Percentiles rank a stretch among this genome's conserved stretches.
These are phyloP conservation scores for Allium fistulosum DNA, from an alignment of 106 monocot species.

Conservation along the genomic window DNA sequence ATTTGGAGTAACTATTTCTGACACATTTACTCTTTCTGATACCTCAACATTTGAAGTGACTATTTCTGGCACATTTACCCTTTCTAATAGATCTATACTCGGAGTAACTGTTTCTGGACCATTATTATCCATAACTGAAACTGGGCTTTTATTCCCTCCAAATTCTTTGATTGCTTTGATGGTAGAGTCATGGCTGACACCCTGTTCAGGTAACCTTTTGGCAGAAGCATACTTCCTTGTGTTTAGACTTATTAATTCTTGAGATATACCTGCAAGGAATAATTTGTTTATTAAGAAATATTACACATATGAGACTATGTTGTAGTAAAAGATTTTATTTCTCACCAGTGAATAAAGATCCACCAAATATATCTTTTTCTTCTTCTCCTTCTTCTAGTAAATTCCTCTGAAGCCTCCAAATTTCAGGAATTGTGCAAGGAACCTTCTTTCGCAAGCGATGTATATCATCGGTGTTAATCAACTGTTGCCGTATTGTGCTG, in stretches of 20 bases:
- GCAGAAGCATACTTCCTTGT: conserved; percentile 23
- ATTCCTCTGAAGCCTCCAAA: conserved; percentile 87
- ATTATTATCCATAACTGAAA: conserved; percentile 11
- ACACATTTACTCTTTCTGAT: not conserved
- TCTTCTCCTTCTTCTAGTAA: conserved; percentile 35
- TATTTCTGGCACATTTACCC: conserved; percentile 3
- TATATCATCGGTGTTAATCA: conserved; percentile 93
- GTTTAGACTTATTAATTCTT: conserved; percentile 37
- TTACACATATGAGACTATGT: not conserved
- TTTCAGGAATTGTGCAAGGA: conserved; percentile 86
- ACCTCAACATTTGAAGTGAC: not conserved
- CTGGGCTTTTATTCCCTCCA: conserved; percentile 10
- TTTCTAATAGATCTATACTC: conserved; percentile 3
- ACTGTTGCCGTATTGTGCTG: conserved; percentile 85
- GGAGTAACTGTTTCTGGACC: conserved; percentile 6
- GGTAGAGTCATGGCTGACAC: conserved; percentile 11
- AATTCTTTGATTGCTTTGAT: conserved; percentile 17
- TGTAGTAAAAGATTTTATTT: not conserved
- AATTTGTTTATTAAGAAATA: not conserved
- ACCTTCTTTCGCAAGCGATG: conserved; percentile 86
- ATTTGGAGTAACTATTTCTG: too few species aligned
- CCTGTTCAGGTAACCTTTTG: conserved; percentile 11
- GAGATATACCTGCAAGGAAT: conserved; percentile 42
- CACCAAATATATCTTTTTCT: conserved; percentile 43
- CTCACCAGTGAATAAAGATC: conserved; percentile 65